phyloP scores from a whole-genome alignment of 805 yeast genomes.

The Kazachstania viticola region DNA sequence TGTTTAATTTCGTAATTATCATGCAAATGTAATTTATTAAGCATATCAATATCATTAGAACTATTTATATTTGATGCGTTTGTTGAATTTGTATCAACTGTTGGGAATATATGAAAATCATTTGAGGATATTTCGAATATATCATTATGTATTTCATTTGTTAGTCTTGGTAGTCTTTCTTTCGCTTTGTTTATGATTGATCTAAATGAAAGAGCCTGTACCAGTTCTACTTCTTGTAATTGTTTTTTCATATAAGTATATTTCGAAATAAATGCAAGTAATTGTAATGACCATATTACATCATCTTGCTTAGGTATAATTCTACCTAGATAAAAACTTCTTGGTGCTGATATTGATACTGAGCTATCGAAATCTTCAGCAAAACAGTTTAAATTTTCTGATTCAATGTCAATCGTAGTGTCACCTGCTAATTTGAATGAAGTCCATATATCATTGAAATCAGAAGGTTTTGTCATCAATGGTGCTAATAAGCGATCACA shows the following conservation, averaged over 20 bases:
- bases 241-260: conserved; percentile 68
- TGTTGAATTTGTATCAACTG: neutral
- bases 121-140: too few species aligned
- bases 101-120: too few species aligned
- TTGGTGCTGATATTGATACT: conserved; percentile 31
- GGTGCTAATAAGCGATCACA: conserved; percentile 8
- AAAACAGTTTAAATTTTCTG: conserved; percentile 6
- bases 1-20: too few species aligned
- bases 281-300: conserved; percentile 84
- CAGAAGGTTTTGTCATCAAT: conserved; percentile 11
- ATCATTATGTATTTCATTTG: too few species aligned
- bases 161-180: conserved; percentile 5
- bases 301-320: conserved; percentile 90
- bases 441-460: conserved; percentile 18
- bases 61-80: neutral
- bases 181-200: conserved; percentile 17
- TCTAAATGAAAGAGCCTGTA: conserved; percentile 55
- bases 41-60: neutral
- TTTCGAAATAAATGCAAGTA: conserved; percentile 86
- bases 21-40: too few species aligned
- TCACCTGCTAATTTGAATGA: conserved; percentile 2
- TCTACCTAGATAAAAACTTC: conserved; percentile 52
- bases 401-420: conserved; percentile 1
- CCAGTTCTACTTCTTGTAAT: conserved; percentile 64
- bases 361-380: conserved; percentile 10